phyloP scores from a whole-genome alignment of 1,284 basidiomycete genomes.

The Apiotrichum gamsii region DNA sequence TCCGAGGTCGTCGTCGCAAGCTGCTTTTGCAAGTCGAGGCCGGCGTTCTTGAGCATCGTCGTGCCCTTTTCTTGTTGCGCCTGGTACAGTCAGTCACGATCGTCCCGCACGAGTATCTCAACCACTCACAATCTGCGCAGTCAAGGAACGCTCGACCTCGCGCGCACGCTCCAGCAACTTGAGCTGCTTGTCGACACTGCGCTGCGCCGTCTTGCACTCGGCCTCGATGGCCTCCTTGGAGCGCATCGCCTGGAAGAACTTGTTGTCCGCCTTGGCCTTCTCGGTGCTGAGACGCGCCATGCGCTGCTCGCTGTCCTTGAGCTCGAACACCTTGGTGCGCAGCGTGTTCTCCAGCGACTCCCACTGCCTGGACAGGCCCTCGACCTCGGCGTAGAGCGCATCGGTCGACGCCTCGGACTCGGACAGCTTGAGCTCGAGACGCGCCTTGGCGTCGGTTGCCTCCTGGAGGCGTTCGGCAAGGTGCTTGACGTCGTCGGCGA shows the following conservation, averaged over 20 bases:
- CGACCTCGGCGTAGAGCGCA: slow-evolving; percentile 78
- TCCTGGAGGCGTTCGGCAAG: slow-evolving; percentile 56
- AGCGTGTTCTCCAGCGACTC: slow-evolving; percentile 77
- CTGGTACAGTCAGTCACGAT: slow-evolving; percentile 43
- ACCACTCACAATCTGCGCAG: slow-evolving; percentile 57
- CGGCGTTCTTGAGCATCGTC: slow-evolving; percentile 47
- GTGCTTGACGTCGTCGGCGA: slow-evolving; percentile 50
- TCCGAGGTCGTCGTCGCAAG: slow-evolving; percentile 47
- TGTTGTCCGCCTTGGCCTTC: slow-evolving; percentile 92
- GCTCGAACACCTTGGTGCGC: slow-evolving; percentile 75
- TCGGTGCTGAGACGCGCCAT: slow-evolving; percentile 60
- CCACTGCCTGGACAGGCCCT: slow-evolving; percentile 80
- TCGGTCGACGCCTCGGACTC: slow-evolving; percentile 55
- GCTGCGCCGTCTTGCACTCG: slow-evolving; percentile 64
- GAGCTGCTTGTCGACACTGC: slow-evolving; percentile 68
- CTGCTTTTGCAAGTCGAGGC: slow-evolving; percentile 47
- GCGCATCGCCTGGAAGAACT: slow-evolving; percentile 85
- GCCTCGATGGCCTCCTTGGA: slow-evolving; percentile 75
- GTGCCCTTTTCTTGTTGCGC: slow-evolving; percentile 52
- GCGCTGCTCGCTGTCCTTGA: slow-evolving; percentile 69
- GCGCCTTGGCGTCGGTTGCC: slow-evolving; percentile 60
- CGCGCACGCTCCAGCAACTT: slow-evolving; percentile 65
- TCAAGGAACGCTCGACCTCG: slow-evolving; percentile 60
- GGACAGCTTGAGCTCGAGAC: slow-evolving; percentile 51
- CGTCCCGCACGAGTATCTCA: too few species aligned